Evolutionary conservation across 768 basidiomycete species (phyloP), one percentile per base, ranked within the genome.

Genomic region (Boletus fagicola): DNA sequence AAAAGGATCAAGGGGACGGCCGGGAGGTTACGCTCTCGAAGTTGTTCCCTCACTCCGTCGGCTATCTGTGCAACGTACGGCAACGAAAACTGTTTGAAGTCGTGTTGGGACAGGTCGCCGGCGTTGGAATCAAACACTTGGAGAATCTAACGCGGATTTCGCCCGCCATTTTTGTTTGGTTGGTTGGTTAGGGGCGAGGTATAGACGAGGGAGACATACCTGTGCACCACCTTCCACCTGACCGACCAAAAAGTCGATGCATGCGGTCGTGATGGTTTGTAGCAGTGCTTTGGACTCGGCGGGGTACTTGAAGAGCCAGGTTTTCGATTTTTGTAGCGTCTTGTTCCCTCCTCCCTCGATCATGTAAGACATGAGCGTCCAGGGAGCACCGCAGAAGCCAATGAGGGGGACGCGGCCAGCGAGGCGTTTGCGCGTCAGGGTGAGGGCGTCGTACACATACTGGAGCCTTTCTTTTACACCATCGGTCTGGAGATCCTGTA

Each of bases 351-450:
- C 96, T 9, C 97, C 97, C 72, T 98, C 97, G 66, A 97, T 83
- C 97, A 99, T 99, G 72, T 98, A 99, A 22, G 88, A 85, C 76
- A 99, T 94, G 51, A 98, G 82, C 4, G 97, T 99, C 97, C 97
- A 98, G 2, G 97, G 97, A 0, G 94, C 94, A 40, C 96, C 97
- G 68, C 86, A 92, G 75, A 99, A 99, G 12, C 97, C 97, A 65
- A 99, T 97, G 55, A 99, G 78, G 13, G 97, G 96, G 15, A 98
- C 94, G 69, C 91, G 83, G 22, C 96, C 97, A 1, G 84, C 80
- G 53, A 98, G 79, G 49, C 80, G 87, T 49, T 82, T 80, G 56
- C 97, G 83, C 9, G 95, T 94, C 65, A 84, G 71, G 12, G 88
- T 94, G 73, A 99, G 86, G 26, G 97, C 97, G 48, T 91, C 83